phyloP scores from a whole-genome alignment of 2,329 filamentous ascomycete species.

The Colletotrichum paranaense region DNA sequence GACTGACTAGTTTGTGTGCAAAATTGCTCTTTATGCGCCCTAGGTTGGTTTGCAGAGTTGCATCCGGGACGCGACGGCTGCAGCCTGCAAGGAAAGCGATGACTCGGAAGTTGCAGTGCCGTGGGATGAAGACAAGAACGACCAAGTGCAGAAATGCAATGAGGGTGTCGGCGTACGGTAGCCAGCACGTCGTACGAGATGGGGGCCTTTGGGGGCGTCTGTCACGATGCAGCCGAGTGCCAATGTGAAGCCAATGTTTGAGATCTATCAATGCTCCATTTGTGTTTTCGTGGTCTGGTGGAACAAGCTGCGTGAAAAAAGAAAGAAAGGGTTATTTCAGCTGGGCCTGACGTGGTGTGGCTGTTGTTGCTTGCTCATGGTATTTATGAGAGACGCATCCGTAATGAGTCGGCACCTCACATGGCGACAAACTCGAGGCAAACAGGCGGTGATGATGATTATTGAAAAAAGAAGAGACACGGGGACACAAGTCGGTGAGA shows the following conservation, averaged over 20 bases:
- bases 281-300: background rate
- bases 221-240: background rate
- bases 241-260: slow-evolving; percentile 33
- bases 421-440: background rate
- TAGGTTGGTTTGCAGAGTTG: background rate
- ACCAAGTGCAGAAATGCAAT: background rate
- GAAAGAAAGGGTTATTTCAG: slow-evolving; percentile 11
- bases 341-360: background rate
- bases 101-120: background rate
- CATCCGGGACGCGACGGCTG: background rate
- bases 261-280: slow-evolving; percentile 19
- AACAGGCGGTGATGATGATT: background rate
- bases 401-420: background rate
- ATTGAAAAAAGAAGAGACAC: too few species aligned
- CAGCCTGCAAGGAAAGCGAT: background rate
- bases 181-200: slow-evolving; percentile 8
- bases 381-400: background rate
- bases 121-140: slow-evolving; percentile 6
- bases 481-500: background rate
- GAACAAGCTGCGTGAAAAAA: background rate
- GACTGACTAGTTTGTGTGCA: background rate
- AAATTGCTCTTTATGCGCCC: background rate
- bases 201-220: background rate
- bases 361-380: background rate
- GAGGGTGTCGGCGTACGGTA: background rate